These are phyloP conservation scores for Cubamyces lactineus DNA, from an alignment of 768 basidiomycete species.

Conservation along the genomic window DNA sequence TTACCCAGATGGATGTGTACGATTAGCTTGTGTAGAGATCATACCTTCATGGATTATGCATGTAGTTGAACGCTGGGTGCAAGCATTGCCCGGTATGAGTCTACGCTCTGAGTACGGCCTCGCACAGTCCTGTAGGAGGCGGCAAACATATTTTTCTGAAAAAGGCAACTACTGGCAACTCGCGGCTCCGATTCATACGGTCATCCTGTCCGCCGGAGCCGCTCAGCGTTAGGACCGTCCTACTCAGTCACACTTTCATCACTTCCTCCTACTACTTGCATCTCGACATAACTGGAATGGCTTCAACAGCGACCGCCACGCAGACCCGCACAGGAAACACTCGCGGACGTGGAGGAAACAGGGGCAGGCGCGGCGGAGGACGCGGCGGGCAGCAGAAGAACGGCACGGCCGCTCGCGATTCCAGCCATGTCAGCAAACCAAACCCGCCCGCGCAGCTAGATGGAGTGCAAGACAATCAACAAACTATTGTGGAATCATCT, in stretches of 20 bases:
- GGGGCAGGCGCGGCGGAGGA: slow-evolving; percentile 26
- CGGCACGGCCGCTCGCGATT: slow-evolving; percentile 6
- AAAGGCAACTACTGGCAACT: background rate
- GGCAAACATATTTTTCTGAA: background rate
- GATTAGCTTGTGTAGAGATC: background rate
- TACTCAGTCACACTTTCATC: background rate
- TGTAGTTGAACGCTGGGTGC: too few species aligned
- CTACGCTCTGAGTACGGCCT: too few species aligned
- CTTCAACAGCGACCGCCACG: slow-evolving; percentile 8
- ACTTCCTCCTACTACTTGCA: background rate
- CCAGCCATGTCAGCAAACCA: slow-evolving; percentile 2
- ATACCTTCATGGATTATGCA: too few species aligned
- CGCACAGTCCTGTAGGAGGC: background rate
- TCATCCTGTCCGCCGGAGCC: background rate
- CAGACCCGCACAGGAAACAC: slow-evolving; percentile 15
- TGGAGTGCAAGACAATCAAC: background rate
- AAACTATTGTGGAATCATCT: background rate
- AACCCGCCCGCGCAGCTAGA: background rate
- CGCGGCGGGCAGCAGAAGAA: slow-evolving; percentile 4
- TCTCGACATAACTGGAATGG: background rate
- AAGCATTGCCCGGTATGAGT: too few species aligned
- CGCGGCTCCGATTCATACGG: slow-evolving; percentile 5
- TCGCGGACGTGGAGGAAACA: slow-evolving; percentile 28
- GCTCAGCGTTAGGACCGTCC: background rate
- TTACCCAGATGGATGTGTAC: background rate